Evolutionary conservation across 2,329 filamentous ascomycete species (phyloP), one percentile per base, ranked within the genome.

Genomic region (Epichloe typhina): DNA sequence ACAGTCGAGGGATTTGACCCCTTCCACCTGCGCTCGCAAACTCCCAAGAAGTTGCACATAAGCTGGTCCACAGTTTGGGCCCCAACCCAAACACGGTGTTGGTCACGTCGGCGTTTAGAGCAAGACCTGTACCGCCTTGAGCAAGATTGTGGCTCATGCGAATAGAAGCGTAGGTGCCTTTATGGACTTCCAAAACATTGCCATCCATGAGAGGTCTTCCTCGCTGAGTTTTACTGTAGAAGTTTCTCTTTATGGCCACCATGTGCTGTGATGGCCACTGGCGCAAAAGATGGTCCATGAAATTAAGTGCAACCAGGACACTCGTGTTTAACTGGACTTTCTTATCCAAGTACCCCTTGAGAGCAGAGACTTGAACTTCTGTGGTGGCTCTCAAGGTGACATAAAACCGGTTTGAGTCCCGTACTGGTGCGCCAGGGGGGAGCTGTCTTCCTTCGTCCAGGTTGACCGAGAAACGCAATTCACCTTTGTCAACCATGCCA

Each of bases 41-140:
- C 58, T 26, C 33, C 64, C 42, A 66, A 57, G 19, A 64, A 66
- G 49, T 66, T 61, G 63, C 65, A 60, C 44, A 59, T 51, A 2
- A 76, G 51, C 3, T 67, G 57, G 17, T 69, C 66, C 4, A 78
- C 48, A 1, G 61, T 62, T 44, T 70, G 66, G 2, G 62, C 55
- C 0, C 61, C 65, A 0, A 67, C 75, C 84, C 87, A 97, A 98
- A 98, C 12, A 86, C 86, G 0, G 88, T 86, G 62, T 97, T 95
- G 51, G 90, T 84, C 33, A 95, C 85, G 60, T 98, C 91, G 11
- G 95, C 81, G 58, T 96, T 97, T 62, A 98, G 71, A 0, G 86
- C 80, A 5, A 97, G 73, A 8, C 79, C 80, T 26, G 79, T 76
- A 35, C 78, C 74, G 1, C 71, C 67, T 61, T 76, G 61, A n/a